These are phyloP conservation scores for Scedosporium apiospermum DNA, from an alignment of 2,329 filamentous ascomycete species.

Conservation along the genomic window DNA sequence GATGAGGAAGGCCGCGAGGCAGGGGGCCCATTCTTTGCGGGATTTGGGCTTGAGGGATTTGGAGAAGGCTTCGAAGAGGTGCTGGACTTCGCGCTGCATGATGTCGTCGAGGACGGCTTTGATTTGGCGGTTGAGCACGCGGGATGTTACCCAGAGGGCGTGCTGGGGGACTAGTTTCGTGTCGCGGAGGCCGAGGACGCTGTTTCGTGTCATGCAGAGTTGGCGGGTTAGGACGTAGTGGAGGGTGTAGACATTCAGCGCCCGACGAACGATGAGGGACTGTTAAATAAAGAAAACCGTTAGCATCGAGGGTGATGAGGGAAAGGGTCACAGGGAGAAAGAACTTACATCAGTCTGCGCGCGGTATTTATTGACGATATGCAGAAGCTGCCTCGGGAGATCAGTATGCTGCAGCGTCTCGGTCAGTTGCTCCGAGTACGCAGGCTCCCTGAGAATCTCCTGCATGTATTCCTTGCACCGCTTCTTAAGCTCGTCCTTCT, in stretches of 20 bases:
- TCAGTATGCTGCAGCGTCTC: constrained; percentile 33
- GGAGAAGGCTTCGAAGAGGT: constrained; percentile 42
- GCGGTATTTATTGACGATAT: constrained; percentile 38
- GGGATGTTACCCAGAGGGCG: constrained; percentile 36
- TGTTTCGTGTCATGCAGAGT: constrained; percentile 37
- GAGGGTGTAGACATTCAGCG: constrained; percentile 45
- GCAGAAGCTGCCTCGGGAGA: constrained; percentile 36
- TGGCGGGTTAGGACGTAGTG: constrained; percentile 49
- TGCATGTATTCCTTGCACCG: constrained; percentile 38
- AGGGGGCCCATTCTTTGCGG: constrained; percentile 45
- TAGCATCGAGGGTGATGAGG: background rate
- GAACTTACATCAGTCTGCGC: constrained; percentile 32
- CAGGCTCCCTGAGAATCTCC: constrained; percentile 35
- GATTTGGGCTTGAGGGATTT: constrained; percentile 45
- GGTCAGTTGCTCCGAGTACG: constrained; percentile 41
- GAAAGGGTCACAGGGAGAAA: background rate
- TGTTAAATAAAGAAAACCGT: constrained; percentile 12
- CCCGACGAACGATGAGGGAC: constrained; percentile 41
- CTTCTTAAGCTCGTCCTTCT: constrained; percentile 36
- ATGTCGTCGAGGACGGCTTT: constrained; percentile 48
- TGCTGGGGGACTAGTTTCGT: constrained; percentile 34
- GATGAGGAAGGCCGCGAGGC: constrained; percentile 45
- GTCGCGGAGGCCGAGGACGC: constrained; percentile 29
- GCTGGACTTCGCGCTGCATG: constrained; percentile 39
- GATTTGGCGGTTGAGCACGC: constrained; percentile 46